phyloP scores from a whole-genome alignment of 2,329 filamentous ascomycete genomes.

The Didymosphaeria variabile region DNA sequence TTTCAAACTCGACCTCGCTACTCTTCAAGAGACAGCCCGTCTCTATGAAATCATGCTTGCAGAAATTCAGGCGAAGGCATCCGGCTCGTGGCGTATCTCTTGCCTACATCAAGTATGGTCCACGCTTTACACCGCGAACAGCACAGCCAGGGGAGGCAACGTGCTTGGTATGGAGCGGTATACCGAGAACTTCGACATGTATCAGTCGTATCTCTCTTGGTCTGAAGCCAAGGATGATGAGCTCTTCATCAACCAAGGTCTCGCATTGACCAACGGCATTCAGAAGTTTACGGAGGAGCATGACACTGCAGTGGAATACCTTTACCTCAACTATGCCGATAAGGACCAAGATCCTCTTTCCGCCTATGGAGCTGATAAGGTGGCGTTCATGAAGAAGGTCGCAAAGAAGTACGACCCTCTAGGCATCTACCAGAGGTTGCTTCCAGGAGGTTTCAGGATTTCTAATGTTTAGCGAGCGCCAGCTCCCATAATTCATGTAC shows the following conservation, averaged over 20 bases:
- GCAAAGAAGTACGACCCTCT: background rate
- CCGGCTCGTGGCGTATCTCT: constrained; percentile 28
- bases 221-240: constrained; percentile 21
- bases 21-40: constrained; percentile 27
- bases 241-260: constrained; percentile 8
- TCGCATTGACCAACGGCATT: background rate
- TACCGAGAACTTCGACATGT: constrained; percentile 23
- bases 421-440: constrained; percentile 6
- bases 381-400: background rate
- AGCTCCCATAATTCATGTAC: background rate
- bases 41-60: constrained; percentile 37
- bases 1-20: constrained; percentile 32
- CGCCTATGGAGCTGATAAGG: background rate
- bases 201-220: constrained; percentile 27
- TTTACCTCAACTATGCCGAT: constrained; percentile 5
- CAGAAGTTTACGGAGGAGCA: background rate
- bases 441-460: constrained; percentile 16
- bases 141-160: constrained; percentile 45
- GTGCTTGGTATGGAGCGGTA: constrained; percentile 39
- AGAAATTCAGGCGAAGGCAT: constrained; percentile 38
- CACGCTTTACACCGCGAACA: constrained; percentile 21
- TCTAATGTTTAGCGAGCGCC: constrained; percentile 7
- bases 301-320: background rate
- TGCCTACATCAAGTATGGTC: constrained; percentile 23
- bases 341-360: background rate